A percentile compares a stretch with the other conserved stretches of the same genome.
Conservation (phyloP, 2,329 filamentous ascomycete genomes). For the Colletotrichum sansevieriae region DNA sequence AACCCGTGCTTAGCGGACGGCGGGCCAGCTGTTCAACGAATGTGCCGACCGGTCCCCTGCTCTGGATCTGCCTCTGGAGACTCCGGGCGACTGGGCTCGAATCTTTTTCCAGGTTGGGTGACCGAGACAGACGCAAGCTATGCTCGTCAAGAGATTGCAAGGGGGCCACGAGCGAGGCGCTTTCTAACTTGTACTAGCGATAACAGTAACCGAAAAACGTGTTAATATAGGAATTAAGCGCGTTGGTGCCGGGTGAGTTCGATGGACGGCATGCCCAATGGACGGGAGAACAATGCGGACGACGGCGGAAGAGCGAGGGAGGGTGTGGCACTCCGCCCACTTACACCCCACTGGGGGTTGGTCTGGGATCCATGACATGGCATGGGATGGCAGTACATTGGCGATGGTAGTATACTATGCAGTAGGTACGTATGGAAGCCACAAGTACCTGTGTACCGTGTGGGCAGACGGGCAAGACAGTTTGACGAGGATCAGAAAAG, state of each 20-base stretch:
- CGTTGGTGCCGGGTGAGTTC: constrained; percentile 10
- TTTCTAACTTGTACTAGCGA: constrained; percentile 6
- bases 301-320: constrained; percentile 15
- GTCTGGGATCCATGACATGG: constrained; percentile 25
- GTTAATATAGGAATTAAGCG: constrained; percentile 1
- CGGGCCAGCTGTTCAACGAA: constrained; percentile 35
- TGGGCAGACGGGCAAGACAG: constrained; percentile 3
- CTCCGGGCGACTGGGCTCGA: constrained; percentile 23
- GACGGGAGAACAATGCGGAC: constrained; percentile 22
- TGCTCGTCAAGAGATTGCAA: constrained; percentile 25
- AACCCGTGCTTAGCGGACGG: constrained; percentile 33
- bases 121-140: constrained; percentile 16
- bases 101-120: constrained; percentile 27
- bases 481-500: neutral
- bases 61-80: neutral
- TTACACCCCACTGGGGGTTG: constrained; percentile 37
- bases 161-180: neutral
- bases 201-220: constrained; percentile 18
- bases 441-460: neutral
- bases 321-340: constrained; percentile 37
- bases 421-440: neutral
- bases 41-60: constrained; percentile 24
- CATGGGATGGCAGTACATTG: constrained; percentile 18
- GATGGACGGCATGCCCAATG: constrained; percentile 1
- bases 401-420: neutral